A percentile compares a stretch with the other conserved stretches of the same genome.
These are phyloP conservation scores for Parsonsia alboflavescens DNA, from an alignment of 257 asterid species.

Conservation along the genomic window DNA sequence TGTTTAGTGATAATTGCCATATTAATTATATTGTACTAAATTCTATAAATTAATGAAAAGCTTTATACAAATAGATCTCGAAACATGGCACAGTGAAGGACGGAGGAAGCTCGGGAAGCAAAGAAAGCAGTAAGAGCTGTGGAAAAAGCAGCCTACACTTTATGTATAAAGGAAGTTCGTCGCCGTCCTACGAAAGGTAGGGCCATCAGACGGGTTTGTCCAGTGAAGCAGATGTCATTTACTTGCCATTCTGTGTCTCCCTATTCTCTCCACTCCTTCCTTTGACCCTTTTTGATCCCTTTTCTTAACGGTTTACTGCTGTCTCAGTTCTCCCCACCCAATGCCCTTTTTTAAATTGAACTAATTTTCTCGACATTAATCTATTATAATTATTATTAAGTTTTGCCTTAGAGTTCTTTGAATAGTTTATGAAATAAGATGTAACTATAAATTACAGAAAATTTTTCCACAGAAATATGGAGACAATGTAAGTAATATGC, in stretches of 20 bases:
- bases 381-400: too few species aligned
- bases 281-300: background rate
- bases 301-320: conserved; percentile 19
- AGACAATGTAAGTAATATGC: background rate
- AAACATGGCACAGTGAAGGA: too few species aligned
- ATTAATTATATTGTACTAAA: too few species aligned
- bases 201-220: background rate
- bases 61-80: too few species aligned
- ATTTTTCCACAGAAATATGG: background rate
- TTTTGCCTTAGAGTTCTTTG: too few species aligned
- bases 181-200: conserved; percentile 32
- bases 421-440: too few species aligned
- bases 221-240: conserved; percentile 10
- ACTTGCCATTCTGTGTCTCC: conserved; percentile 24
- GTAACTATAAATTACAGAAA: too few species aligned
- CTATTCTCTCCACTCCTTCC: background rate
- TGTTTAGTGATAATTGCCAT: too few species aligned
- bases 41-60: too few species aligned
- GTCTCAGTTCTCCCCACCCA: too few species aligned
- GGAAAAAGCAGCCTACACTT: background rate
- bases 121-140: background rate
- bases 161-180: conserved; percentile 20
- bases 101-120: background rate
- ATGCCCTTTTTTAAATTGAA: too few species aligned
- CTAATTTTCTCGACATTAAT: too few species aligned